Conservation (phyloP, 495 filamentous ascomycete genomes). For the Venustampulla echinocandica region DNA sequence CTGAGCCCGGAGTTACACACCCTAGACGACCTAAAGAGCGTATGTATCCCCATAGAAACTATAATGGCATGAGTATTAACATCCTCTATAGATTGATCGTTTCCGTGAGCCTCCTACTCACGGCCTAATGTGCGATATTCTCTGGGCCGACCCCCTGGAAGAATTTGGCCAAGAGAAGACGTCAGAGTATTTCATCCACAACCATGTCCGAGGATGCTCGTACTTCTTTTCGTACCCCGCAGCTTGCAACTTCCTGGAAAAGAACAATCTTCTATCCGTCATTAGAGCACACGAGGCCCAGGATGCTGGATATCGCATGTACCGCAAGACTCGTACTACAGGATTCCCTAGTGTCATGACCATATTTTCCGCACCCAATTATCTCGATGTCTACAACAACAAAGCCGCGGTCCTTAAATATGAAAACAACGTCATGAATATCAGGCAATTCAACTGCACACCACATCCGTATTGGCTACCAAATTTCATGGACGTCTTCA, state of each 20-base stretch:
- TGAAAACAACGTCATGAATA: slow-evolving; percentile 99
- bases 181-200: slow-evolving; percentile 93
- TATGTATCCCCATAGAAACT: slow-evolving; percentile 32
- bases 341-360: slow-evolving; percentile 99
- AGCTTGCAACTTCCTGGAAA: slow-evolving; percentile 96
- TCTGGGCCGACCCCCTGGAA: slow-evolving; percentile 98
- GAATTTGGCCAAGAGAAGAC: slow-evolving; percentile 99
- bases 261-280: slow-evolving; percentile 95
- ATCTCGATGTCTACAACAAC: slow-evolving; percentile 99
- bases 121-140: slow-evolving; percentile 96
- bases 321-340: slow-evolving; percentile 93
- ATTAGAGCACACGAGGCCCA: slow-evolving; percentile 99
- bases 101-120: slow-evolving; percentile 97
- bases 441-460: slow-evolving; percentile 98
- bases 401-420: slow-evolving; percentile 98
- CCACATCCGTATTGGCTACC: slow-evolving; percentile 98
- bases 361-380: slow-evolving; percentile 98
- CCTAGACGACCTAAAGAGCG: slow-evolving; percentile 82
- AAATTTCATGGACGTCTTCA: slow-evolving; percentile 99
- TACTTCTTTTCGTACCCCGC: slow-evolving; percentile 99
- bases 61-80: not conserved
- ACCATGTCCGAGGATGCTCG: slow-evolving; percentile 95
- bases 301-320: slow-evolving; percentile 98
- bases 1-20: slow-evolving; percentile 93
- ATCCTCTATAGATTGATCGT: slow-evolving; percentile 68